These are phyloP conservation scores for Pseudogymnoascus sp. DNA, from an alignment of 2,329 filamentous ascomycete genomes.

Conservation along the genomic window DNA sequence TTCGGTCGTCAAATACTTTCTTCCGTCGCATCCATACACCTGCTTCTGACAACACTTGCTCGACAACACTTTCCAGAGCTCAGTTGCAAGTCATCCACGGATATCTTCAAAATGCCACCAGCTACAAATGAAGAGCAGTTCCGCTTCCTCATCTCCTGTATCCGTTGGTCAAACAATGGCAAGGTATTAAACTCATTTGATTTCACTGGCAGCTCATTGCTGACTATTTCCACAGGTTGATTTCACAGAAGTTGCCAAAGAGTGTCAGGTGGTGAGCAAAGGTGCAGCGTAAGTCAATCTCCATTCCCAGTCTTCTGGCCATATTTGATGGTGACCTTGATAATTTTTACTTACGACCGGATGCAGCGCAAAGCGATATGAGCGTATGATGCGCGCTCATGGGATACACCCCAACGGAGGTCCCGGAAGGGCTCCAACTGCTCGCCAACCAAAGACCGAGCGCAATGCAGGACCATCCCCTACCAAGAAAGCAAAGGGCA, in stretches of 20 bases:
- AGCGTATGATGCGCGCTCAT: slow-evolving; percentile 56
- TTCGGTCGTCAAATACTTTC: background rate
- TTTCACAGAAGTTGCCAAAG: slow-evolving; percentile 56
- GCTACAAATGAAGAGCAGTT: slow-evolving; percentile 50
- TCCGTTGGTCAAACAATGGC: slow-evolving; percentile 52
- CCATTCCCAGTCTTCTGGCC: background rate
- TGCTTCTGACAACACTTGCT: background rate
- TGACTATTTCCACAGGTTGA: slow-evolving; percentile 44
- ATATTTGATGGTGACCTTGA: background rate
- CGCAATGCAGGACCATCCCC: slow-evolving; percentile 12
- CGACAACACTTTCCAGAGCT: background rate
- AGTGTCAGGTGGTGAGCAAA: slow-evolving; percentile 56
- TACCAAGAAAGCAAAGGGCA: slow-evolving; percentile 23
- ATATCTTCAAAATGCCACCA: slow-evolving; percentile 39
- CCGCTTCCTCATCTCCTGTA: slow-evolving; percentile 60
- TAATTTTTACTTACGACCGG: slow-evolving; percentile 9
- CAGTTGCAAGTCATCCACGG: slow-evolving; percentile 1
- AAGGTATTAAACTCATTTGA: slow-evolving; percentile 41
- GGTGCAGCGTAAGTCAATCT: slow-evolving; percentile 57
- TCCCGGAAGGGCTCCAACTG: slow-evolving; percentile 19
- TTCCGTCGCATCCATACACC: background rate
- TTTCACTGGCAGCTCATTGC: background rate
- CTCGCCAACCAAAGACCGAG: slow-evolving; percentile 16
- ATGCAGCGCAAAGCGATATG: slow-evolving; percentile 58
- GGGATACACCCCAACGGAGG: slow-evolving; percentile 34